Percentiles rank a stretch among this genome's conserved stretches.
Evolutionary conservation across 495 filamentous ascomycete species (phyloP).

Genomic region (Ascobolus immersus): DNA sequence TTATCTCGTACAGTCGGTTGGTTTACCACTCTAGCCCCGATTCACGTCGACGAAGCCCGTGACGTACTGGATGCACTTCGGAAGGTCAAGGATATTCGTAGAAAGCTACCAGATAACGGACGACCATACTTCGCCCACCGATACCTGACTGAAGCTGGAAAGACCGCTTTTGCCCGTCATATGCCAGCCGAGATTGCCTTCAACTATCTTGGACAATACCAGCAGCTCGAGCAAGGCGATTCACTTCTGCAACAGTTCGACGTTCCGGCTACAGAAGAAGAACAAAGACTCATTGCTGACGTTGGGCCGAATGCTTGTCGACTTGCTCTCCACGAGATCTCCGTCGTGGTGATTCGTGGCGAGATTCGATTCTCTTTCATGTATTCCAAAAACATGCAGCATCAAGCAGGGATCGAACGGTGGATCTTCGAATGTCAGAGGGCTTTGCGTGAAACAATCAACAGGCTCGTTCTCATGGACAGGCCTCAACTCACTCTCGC

Average conservation of each 20-base stretch:
- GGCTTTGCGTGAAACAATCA: too few relatives aligned
- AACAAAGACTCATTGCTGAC: slow-evolving; percentile 21
- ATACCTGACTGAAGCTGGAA: slow-evolving; percentile 7
- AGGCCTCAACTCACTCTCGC: too few relatives aligned
- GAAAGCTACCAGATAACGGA: slow-evolving; percentile 19
- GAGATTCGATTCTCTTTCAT: slow-evolving; percentile 13
- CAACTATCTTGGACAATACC: slow-evolving; percentile 23
- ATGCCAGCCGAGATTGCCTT: slow-evolving; percentile 19
- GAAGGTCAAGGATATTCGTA: slow-evolving; percentile 23
- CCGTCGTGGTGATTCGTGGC: slow-evolving; percentile 9
- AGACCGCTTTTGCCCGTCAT: slow-evolving; percentile 7
- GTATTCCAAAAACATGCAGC: slow-evolving; percentile 15
- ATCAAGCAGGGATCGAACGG: slow-evolving; percentile 14
- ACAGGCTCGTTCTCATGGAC: slow-evolving; percentile 1
- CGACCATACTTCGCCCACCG: slow-evolving; percentile 23
- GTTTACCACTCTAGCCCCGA: slow-evolving; percentile 33
- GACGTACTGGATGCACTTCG: slow-evolving; percentile 20
- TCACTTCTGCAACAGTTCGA: slow-evolving; percentile 14
- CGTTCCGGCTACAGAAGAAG: slow-evolving; percentile 10
- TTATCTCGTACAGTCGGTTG: slow-evolving; percentile 35
- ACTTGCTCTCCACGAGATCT: slow-evolving; percentile 13
- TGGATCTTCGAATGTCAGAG: slow-evolving; percentile 15
- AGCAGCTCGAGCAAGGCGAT: slow-evolving; percentile 18
- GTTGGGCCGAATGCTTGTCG: too few relatives aligned
- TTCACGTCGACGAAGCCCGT: slow-evolving; percentile 7